These are phyloP conservation scores for Aspergillus avenaceus DNA, from an alignment of 495 filamentous ascomycete genomes.

Conservation along the genomic window DNA sequence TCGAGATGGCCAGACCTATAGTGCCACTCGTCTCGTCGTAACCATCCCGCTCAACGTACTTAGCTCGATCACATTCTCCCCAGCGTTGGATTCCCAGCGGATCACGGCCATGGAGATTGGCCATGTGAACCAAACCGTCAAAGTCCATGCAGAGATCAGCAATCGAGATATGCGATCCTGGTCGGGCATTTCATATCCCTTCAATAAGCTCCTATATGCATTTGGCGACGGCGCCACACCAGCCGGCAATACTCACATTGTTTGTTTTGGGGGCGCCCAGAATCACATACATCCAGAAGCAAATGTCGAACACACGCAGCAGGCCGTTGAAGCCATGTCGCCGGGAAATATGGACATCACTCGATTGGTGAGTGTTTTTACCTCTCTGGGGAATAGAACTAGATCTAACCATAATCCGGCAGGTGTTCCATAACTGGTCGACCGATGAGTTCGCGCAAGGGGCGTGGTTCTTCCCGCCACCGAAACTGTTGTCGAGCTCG, in stretches of 20 bases:
- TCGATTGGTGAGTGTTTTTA: constrained; percentile 17
- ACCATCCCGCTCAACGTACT: constrained; percentile 31
- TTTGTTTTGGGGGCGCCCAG: constrained; percentile 16
- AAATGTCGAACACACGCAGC: constrained; percentile 14
- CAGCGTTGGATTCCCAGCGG: constrained; percentile 9
- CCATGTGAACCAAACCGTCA: constrained; percentile 26
- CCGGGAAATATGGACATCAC: constrained; percentile 21
- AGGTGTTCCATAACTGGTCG: constrained; percentile 26
- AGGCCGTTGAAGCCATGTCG: constrained; percentile 15
- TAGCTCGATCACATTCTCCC: constrained; percentile 7
- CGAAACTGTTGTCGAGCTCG: not conserved
- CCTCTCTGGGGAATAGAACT: too few species aligned
- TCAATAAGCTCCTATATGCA: constrained; percentile 17
- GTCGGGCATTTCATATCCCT: constrained; percentile 21
- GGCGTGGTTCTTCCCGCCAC: constrained; percentile 23
- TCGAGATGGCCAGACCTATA: constrained; percentile 11
- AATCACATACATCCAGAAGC: constrained; percentile 22
- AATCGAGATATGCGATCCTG: constrained; percentile 21
- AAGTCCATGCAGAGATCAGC: constrained; percentile 26
- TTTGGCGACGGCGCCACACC: constrained; percentile 19
- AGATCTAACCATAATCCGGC: too few species aligned
- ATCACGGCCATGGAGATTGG: constrained; percentile 15
- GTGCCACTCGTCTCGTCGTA: constrained; percentile 14
- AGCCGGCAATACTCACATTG: constrained; percentile 19
- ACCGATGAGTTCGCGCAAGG: constrained; percentile 28